Conservation (phyloP, 306 rosid species). For the Sicyos edulis region DNA sequence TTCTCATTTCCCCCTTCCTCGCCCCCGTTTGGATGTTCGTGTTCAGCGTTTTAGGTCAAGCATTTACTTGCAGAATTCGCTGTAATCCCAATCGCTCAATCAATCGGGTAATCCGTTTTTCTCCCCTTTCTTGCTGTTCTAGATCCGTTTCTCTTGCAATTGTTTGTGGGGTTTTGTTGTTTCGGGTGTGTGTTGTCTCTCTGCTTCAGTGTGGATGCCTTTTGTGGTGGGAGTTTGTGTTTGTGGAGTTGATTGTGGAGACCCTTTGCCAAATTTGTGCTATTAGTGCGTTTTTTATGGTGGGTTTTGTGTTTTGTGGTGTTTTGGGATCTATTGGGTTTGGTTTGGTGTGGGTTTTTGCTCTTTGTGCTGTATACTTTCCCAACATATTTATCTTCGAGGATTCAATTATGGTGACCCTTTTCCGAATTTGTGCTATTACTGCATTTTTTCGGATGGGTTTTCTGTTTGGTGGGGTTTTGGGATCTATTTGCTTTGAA, state of each 20-base stretch:
- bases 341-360: not conserved
- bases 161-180: not conserved
- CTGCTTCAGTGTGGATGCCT: too few species aligned
- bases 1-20: not conserved
- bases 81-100: not conserved
- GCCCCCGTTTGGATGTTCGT: slow-evolving; percentile 15
- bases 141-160: not conserved
- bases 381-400: too few species aligned
- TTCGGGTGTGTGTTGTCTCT: too few species aligned
- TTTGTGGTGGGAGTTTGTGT: too few species aligned
- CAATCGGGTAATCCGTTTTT: slow-evolving; percentile 10
- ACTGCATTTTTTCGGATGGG: too few species aligned
- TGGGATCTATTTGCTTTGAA: too few species aligned
- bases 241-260: too few species aligned
- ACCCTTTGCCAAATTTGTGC: not conserved
- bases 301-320: not conserved
- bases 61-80: slow-evolving; percentile 9
- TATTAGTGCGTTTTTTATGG: not conserved
- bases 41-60: slow-evolving; percentile 19
- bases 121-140: not conserved
- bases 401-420: not conserved
- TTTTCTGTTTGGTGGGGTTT: too few species aligned
- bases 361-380: not conserved
- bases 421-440: not conserved
- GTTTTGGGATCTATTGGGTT: not conserved